Percentiles rank a stretch among this genome's conserved stretches.
phyloP scores from a whole-genome alignment of 768 basidiomycete species.

The Podaxis pistillaris region DNA sequence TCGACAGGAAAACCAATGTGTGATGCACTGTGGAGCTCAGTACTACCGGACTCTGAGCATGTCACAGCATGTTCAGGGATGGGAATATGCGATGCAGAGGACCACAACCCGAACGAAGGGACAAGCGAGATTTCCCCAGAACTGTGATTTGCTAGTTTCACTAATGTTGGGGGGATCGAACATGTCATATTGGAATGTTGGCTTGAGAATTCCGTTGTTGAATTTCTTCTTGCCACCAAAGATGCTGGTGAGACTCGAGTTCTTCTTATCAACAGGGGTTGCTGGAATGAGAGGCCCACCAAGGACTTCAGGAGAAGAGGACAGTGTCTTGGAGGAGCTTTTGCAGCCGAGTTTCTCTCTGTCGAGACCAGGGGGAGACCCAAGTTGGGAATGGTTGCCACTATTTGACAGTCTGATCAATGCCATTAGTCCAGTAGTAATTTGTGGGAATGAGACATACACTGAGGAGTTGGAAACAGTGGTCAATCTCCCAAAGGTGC shows the following conservation, averaged over 20 bases:
- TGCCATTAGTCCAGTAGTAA: not conserved
- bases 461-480: constrained; percentile 26
- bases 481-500: constrained; percentile 20
- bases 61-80: constrained; percentile 23
- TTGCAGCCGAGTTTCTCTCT: constrained; percentile 7
- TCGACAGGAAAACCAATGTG: constrained; percentile 14
- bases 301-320: not conserved
- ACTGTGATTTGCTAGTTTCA: constrained; percentile 37
- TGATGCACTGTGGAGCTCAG: constrained; percentile 23
- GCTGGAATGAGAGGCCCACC: not conserved
- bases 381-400: not conserved
- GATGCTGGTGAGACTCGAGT: constrained; percentile 32
- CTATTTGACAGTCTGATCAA: constrained; percentile 13
- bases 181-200: constrained; percentile 34
- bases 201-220: constrained; percentile 28
- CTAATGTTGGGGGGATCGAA: constrained; percentile 35
- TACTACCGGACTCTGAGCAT: constrained; percentile 20
- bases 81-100: constrained; percentile 33
- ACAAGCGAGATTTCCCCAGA: constrained; percentile 24
- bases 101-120: constrained; percentile 31
- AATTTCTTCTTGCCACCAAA: constrained; percentile 37
- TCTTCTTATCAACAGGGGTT: not conserved
- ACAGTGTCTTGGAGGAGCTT: not conserved
- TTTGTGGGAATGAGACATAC: constrained; percentile 3
- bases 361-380: not conserved